These are phyloP conservation scores for Brassica juncea DNA, from an alignment of 345 rosid species.

Conservation along the genomic window DNA sequence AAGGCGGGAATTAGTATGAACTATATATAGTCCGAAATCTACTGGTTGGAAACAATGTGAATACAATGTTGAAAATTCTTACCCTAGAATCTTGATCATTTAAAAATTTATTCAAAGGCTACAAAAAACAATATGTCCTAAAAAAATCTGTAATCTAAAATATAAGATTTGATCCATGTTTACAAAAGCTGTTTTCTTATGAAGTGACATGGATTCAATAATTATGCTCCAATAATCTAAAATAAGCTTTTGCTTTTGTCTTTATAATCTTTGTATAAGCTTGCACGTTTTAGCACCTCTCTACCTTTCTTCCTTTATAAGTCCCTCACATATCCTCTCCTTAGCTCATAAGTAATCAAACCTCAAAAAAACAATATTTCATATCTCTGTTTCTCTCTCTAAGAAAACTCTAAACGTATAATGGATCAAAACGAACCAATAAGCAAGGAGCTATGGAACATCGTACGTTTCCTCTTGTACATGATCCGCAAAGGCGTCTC, in stretches of 20 bases:
- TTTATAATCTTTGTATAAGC: slow-evolving; percentile 27
- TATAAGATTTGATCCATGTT: neutral
- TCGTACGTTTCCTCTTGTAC: slow-evolving; percentile 63
- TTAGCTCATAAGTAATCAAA: slow-evolving; percentile 42
- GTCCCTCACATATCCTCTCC: slow-evolving; percentile 32
- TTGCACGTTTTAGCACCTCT: slow-evolving; percentile 31
- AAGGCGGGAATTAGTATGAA: too few relatives aligned
- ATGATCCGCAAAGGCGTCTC: slow-evolving; percentile 71
- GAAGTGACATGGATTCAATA: slow-evolving; percentile 30
- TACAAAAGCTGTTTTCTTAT: slow-evolving; percentile 5
- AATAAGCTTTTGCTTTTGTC: slow-evolving; percentile 29
- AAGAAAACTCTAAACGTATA: slow-evolving; percentile 14
- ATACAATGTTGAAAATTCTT: too few relatives aligned
- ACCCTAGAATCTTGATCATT: too few relatives aligned
- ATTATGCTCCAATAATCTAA: slow-evolving; percentile 6
- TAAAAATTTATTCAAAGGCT: too few relatives aligned
- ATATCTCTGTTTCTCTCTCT: slow-evolving; percentile 25
- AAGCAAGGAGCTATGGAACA: slow-evolving; percentile 63
- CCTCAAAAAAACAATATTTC: neutral
- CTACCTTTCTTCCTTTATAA: slow-evolving; percentile 44
- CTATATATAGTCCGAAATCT: too few relatives aligned
- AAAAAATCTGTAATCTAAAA: too few relatives aligned
- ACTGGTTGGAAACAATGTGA: too few relatives aligned
- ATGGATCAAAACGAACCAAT: slow-evolving; percentile 55
- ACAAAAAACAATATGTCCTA: too few relatives aligned